Evolutionary conservation across 2,329 filamentous ascomycete genomes (phyloP), one percentile per base, ranked within the genome.

Genomic region (Hymenoscyphus fraxineus): DNA sequence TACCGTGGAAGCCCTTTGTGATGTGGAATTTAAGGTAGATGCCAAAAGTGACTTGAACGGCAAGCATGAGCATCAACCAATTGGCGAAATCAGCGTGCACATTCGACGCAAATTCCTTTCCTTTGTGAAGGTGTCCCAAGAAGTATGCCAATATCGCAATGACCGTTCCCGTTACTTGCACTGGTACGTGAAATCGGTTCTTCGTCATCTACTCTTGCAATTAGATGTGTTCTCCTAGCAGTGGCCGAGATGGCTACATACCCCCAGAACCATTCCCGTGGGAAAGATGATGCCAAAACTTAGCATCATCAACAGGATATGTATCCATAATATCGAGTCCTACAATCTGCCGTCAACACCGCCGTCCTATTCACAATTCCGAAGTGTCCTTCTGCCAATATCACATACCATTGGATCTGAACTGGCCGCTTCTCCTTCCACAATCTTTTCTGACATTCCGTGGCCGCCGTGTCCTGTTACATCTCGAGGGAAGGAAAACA

Each of bases 231-330:
- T 61, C 27, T 59, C 60, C 27, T 35, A 16, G 60, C 40, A 7
- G 4, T 13, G 27, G n/a, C 2, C 15, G 55, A 38, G 15, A 58
- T 27, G 32, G 47, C 60, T 61, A 80, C 89, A 73, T 85, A 95
- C 91, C 65, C 94, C 94, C 19, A 97, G 81, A 54, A 98, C 93
- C 94, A 99, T 98, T 72, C 95, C 95, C 16, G 92, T 83, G 12
- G 95, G 95, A 74, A 97, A 98, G 65, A 98, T 85, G 71, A 99
- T 83, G 67, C 95, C 95, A 81, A 96, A 98, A 64, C 93, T 87
- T 65, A 95, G 74, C 76, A 88, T 89, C 83, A 97, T 93, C 57
- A 96, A 78, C 66, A 97, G 83, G 73, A 99, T 98, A 78, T 99
- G 95, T 71, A 89, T 83, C 95, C 95, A 99, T 85, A 99, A 78